phyloP scores from a whole-genome alignment of 495 filamentous ascomycete species.

The Chaetomium tenue region DNA sequence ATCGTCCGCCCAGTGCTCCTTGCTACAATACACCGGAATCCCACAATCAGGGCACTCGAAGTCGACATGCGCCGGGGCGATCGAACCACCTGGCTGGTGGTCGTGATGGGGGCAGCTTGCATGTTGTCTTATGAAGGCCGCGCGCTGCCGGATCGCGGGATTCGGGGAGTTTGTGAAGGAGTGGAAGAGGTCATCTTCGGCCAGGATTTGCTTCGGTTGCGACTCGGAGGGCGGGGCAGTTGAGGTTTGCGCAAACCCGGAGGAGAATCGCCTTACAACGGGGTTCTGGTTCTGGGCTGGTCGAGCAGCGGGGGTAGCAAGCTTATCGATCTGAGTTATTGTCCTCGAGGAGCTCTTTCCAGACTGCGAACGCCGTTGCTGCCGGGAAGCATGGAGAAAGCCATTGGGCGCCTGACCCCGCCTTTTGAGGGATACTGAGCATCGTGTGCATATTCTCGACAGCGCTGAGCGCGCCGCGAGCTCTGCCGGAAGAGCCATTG shows the following conservation, averaged over 20 bases:
- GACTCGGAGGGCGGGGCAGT: neutral
- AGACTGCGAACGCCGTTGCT: conserved; percentile 26
- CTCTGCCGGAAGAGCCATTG: conserved; percentile 35
- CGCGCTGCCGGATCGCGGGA: conserved; percentile 76
- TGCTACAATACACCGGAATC: conserved; percentile 86
- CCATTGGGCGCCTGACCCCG: conserved; percentile 23
- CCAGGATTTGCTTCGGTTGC: conserved; percentile 51
- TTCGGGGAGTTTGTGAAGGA: conserved; percentile 83
- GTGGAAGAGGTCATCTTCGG: conserved; percentile 87
- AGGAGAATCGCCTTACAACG: conserved; percentile 25
- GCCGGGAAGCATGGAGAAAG: conserved; percentile 23
- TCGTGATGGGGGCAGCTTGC: conserved; percentile 87
- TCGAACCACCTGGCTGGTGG: conserved; percentile 61
- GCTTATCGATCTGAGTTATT: neutral
- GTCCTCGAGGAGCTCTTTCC: conserved; percentile 17
- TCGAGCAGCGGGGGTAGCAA: conserved; percentile 8
- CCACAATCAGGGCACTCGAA: conserved; percentile 98
- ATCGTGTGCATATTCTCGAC: conserved; percentile 34
- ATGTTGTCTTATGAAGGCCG: conserved; percentile 84
- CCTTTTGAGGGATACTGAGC: conserved; percentile 27
- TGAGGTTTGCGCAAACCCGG: conserved; percentile 25
- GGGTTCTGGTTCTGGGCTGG: conserved; percentile 9
- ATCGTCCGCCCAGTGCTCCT: conserved; percentile 92
- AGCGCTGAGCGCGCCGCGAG: conserved; percentile 33
- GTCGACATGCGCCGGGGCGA: conserved; percentile 72